Evolutionary conservation across 495 filamentous ascomycete species (phyloP), one percentile per base, ranked within the genome.

Genomic region (Diplogelasinospora grovesii): DNA sequence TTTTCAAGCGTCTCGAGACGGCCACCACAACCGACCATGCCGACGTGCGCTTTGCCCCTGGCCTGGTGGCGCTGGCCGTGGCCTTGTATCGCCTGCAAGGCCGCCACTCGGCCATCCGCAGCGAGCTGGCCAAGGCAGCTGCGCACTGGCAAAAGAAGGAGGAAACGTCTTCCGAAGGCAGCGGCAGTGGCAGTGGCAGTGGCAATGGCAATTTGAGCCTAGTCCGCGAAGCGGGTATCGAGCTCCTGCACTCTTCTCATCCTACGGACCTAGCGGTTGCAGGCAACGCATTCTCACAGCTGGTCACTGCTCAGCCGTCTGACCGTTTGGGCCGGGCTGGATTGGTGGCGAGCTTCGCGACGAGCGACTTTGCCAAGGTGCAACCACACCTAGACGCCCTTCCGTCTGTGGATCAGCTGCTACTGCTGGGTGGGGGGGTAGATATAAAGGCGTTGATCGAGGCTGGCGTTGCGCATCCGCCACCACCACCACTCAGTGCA

Each of bases 11-110:
- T 13, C 72, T 95, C n/a, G 85, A 90, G 48, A 62, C 74, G 23
- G 79, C 79, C 8, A 71, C 69, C 7, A 75, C 79, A 9, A 58
- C 69, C 9, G 58, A 69, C 20, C 56, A 78, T 37, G 57, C 72
- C 20, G 77, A 87, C 45, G 78, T 83, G 22, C 84, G 87, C 21
- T 93, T 80, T 57, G 80, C 86, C 22, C 92, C 93, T 0, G 93
- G 93, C 19, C 68, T 99, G 0, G 73, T 95, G 11, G 85, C 83
- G n/a, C 69, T 87, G 2, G 70, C 88, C 4, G 80, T 95, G 10
- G 81, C 85, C 3, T 68, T 99, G 1, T 95, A 95, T 62, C 75
- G 77, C 43, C 66, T 69, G 2, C 84, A 93, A 60, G 81, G 82
- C 39, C 86, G 89, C n/a, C 85, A 79, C 41, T 56, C 74, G 16